phyloP scores from a whole-genome alignment of 2,329 filamentous ascomycete genomes.

The Cladosporium sp. region DNA sequence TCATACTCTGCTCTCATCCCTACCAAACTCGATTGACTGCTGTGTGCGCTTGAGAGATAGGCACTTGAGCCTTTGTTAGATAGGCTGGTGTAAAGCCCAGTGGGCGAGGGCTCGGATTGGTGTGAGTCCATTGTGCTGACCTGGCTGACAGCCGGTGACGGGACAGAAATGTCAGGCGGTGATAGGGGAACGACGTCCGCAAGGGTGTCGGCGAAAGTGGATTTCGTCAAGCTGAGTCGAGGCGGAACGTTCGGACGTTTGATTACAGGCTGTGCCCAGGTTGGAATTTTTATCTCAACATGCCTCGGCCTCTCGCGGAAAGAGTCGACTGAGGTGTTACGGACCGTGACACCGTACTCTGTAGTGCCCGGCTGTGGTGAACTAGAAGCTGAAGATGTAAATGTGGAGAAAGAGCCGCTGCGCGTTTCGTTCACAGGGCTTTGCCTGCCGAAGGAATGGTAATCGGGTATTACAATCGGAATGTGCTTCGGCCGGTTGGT shows the following conservation, averaged over 20 bases:
- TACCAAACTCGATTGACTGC: constrained; percentile 44
- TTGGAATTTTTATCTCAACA: constrained; percentile 48
- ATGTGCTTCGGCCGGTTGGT: constrained; percentile 38
- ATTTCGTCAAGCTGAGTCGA: constrained; percentile 18
- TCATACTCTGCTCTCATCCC: constrained; percentile 40
- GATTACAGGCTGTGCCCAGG: constrained; percentile 41
- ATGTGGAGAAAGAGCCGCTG: constrained; percentile 15
- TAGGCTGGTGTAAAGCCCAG: constrained; percentile 35
- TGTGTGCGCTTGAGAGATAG: constrained; percentile 40
- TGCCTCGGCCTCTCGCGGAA: constrained; percentile 33
- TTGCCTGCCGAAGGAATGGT: constrained; percentile 25
- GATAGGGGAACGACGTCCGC: constrained; percentile 23
- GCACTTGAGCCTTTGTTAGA: constrained; percentile 33
- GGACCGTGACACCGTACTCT: constrained; percentile 7
- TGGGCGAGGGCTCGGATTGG: constrained; percentile 41
- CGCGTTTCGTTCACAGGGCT: constrained; percentile 13
- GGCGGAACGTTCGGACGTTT: constrained; percentile 34
- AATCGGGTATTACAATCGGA: constrained; percentile 41
- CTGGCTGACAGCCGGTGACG: constrained; percentile 40
- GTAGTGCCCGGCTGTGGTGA: constrained; percentile 25
- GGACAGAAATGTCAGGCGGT: constrained; percentile 39
- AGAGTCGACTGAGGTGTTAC: constrained; percentile 10
- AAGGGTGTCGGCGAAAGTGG: constrained; percentile 23
- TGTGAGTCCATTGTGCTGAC: constrained; percentile 46
- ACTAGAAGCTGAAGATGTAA: constrained; percentile 17